A percentile compares a stretch with the other conserved stretches of the same genome.
Conservation (phyloP, 177 flowering plant species). For the Telopea speciosissima region DNA sequence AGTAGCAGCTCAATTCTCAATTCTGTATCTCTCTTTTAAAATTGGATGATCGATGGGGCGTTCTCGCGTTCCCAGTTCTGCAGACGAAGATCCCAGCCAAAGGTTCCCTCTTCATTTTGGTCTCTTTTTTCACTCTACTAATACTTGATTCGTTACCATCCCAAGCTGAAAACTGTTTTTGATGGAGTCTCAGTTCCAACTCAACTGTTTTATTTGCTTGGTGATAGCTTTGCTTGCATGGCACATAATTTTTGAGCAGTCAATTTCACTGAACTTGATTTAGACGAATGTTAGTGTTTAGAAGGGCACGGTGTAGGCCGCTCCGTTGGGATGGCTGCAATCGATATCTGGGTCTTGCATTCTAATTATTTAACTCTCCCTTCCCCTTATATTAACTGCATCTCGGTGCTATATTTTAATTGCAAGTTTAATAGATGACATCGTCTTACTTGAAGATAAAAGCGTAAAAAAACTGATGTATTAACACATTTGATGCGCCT, state of each 20-base stretch:
- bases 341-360: background rate
- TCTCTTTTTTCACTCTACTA: background rate
- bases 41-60: constrained; percentile 46
- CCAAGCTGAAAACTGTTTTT: background rate
- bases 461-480: too few species aligned
- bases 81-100: constrained; percentile 57
- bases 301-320: too few species aligned
- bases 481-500: background rate
- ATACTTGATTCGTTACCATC: background rate
- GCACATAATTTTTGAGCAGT: background rate
- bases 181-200: background rate
- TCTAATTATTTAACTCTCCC: too few species aligned
- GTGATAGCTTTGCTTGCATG: too few species aligned
- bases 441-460: too few species aligned
- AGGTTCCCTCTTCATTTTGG: constrained; percentile 26
- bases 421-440: background rate
- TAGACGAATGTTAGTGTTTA: background rate
- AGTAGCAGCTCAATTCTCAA: too few species aligned
- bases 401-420: too few species aligned
- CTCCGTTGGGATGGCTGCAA: too few species aligned
- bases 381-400: too few species aligned
- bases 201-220: too few species aligned
- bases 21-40: background rate
- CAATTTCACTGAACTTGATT: background rate
- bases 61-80: constrained; percentile 45